Evolutionary conservation across 2,329 filamentous ascomycete genomes (phyloP).

Genomic region (Monosporascus cannonballus): DNA sequence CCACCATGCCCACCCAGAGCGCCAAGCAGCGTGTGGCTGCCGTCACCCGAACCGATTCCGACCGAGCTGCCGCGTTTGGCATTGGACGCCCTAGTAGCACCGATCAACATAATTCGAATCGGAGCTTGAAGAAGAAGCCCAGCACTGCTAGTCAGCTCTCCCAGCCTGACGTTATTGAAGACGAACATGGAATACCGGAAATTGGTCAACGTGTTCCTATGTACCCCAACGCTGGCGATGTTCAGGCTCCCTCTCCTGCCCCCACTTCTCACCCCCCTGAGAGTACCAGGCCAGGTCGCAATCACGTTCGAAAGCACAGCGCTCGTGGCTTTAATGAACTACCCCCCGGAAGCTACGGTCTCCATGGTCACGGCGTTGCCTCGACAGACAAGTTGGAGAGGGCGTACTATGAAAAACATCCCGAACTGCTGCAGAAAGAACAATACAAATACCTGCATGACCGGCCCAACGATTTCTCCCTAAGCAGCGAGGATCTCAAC

Average conservation of each 20-base stretch:
- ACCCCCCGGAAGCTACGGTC: conserved; percentile 85
- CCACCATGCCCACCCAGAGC: conserved; percentile 73
- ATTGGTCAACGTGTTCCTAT: conserved; percentile 92
- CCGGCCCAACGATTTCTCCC: conserved; percentile 64
- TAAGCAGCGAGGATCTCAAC: conserved; percentile 87
- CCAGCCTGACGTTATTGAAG: conserved; percentile 49
- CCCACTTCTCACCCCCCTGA: conserved; percentile 38
- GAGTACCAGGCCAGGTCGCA: conserved; percentile 30
- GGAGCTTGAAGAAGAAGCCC: conserved; percentile 56
- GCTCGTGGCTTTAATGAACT: conserved; percentile 60
- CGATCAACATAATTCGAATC: conserved; percentile 43
- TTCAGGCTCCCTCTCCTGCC: conserved; percentile 86
- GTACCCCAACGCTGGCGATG: conserved; percentile 87
- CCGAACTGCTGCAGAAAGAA: conserved; percentile 72
- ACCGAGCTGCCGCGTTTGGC: conserved; percentile 75
- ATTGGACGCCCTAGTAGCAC: conserved; percentile 62
- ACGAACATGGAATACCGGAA: conserved; percentile 85
- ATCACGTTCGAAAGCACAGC: conserved; percentile 68
- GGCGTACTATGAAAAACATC: conserved; percentile 89
- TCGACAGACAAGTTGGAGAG: conserved; percentile 79
- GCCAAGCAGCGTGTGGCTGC: conserved; percentile 77
- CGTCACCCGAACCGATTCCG: conserved; percentile 89
- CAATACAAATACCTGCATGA: conserved; percentile 51
- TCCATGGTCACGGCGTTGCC: conserved; percentile 78
- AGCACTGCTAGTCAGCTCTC: conserved; percentile 49